Base-by-base conservation (phyloP, 768 basidiomycete genomes). In the Amanita thiersii region DNA sequence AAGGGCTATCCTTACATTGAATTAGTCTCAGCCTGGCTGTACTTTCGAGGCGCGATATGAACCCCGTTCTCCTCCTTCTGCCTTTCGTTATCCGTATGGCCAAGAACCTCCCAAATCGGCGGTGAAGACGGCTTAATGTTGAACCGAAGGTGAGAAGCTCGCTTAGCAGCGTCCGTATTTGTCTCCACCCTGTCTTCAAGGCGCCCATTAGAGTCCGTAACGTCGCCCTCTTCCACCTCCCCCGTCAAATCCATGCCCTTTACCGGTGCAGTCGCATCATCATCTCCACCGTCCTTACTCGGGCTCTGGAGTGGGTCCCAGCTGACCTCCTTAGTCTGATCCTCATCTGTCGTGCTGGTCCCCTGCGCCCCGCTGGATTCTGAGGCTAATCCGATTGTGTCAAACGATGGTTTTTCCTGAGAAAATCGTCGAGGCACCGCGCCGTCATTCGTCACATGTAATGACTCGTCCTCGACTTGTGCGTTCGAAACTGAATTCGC, bases 51-150 rank as follows among this genome's bases (percentile, higher is more conserved):
- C 23, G 52, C 60, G 12, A 64, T 70, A 48, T 72, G 72, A 52
- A 65, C 65, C 17, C 68, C 61, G 19, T 50, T 52, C 49, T 51
- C 61, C 47, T 53, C 46, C 44, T 59, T 60, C 6, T 51, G 47
- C 25, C 61, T 69, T 46, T 67, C 67, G 17, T 63, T 63, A 25
- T 63, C 53, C 3, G 75, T 73, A 9, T 73, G 74, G 30, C 69
- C 66, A 17, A 73, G 56, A 34, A 70, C 61, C 30, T 84, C 82
- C 85, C 85, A 86, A 11, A 75, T 76, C 47, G 75, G 76, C 31
- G 82, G 76, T 21, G 79, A 72, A 14, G 71, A 62, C 12, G 67
- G 55, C 47, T 70, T 70, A 39, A 73, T 57, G 52, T 74, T 65
- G 47, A 76, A 59, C 34, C 65, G 66, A 39, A 79, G 64, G 56